Percentiles rank a stretch among this genome's conserved stretches.
Conservation (phyloP, 2,329 filamentous ascomycete species). For the Alternaria sp. region DNA sequence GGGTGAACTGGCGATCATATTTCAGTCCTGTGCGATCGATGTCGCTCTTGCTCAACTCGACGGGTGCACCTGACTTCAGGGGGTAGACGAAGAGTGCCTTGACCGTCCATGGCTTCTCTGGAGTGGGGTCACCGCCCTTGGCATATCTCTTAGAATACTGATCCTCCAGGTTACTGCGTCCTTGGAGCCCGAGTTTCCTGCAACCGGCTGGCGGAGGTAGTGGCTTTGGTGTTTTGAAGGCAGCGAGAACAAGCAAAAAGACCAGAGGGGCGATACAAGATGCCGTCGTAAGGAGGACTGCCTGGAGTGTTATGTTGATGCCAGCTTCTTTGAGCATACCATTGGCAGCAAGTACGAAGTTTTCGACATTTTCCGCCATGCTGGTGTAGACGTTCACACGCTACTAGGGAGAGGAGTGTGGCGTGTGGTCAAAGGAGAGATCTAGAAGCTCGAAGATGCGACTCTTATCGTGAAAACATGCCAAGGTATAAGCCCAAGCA, state of each 20-base stretch:
- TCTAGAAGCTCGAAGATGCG: conserved; percentile 1
- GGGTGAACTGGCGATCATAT: conserved; percentile 82
- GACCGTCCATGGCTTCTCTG: conserved; percentile 51
- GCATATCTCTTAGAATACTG: conserved; percentile 62
- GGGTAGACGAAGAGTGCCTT: conserved; percentile 83
- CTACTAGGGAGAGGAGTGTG: neutral
- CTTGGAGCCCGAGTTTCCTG: conserved; percentile 57
- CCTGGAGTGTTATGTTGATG: conserved; percentile 22
- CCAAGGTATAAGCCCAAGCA: conserved; percentile 15
- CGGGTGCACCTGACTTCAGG: conserved; percentile 79
- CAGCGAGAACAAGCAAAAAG: conserved; percentile 30
- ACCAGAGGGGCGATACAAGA: conserved; percentile 27
- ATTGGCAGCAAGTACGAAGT: conserved; percentile 15
- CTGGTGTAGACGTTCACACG: neutral
- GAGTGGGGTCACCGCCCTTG: conserved; percentile 32
- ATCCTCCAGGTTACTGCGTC: conserved; percentile 61
- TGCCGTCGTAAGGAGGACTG: conserved; percentile 21
- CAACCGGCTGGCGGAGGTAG: conserved; percentile 54
- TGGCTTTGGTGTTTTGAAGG: conserved; percentile 28
- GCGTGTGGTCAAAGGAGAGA: conserved; percentile 6
- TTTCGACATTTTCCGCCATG: conserved; percentile 30
- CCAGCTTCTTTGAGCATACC: conserved; percentile 16
- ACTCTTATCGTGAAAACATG: conserved; percentile 22
- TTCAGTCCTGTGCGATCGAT: conserved; percentile 73
- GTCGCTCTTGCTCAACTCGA: conserved; percentile 71